Base-by-base conservation (phyloP, 2,329 filamentous ascomycete genomes). In the Diaporthe vaccinii region DNA sequence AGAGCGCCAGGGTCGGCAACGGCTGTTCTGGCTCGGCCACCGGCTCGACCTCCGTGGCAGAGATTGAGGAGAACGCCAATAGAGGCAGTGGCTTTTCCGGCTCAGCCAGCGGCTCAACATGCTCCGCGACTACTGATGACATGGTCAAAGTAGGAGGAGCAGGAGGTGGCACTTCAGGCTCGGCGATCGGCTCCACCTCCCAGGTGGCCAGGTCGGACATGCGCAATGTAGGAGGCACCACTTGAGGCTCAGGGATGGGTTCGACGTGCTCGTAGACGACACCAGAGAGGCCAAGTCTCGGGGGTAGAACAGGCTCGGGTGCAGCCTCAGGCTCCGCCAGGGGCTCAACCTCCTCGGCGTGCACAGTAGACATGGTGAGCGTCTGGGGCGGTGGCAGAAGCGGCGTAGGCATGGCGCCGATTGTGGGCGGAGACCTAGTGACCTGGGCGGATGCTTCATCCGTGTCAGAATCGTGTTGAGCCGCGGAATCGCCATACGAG, bases 401-500 rank as follows among this genome's bases (percentile, higher is more conserved):
- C 14, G 82, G 76, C 2, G 78, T 70, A 3, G 79, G 65, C 6
- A 78, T 55, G 28, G 75, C 69, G 4, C 78, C 78, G 1, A 78
- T 77, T 0, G 81, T 79, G 4, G 84, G 79, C n/a, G 86, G 53
- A 17, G 53, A 55, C 31, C 15, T 55, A 55, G 25, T 25, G 83
- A 91, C 91, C 77, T 87, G 86, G 22, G 87, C 86, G 67, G 91
- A 82, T 78, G 87, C 89, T 74, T 87, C 85, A 25, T 86, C 87
- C 80, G 91, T 85, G 34, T 88, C 86, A 20, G 81, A 80, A 57
- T 89, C 88, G 76, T 87, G 84, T 77, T 91, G 89, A 14, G 87
- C 86, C 74, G 87, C 87, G 41, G 86, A 85, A 78, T 91, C 89
- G 79, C 88, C 90, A 78, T 89, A 89, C 2, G 87, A 87, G 58